Evolutionary conservation across 2,329 filamentous ascomycete genomes (phyloP).

Genomic region (Colletotrichum tropicale): DNA sequence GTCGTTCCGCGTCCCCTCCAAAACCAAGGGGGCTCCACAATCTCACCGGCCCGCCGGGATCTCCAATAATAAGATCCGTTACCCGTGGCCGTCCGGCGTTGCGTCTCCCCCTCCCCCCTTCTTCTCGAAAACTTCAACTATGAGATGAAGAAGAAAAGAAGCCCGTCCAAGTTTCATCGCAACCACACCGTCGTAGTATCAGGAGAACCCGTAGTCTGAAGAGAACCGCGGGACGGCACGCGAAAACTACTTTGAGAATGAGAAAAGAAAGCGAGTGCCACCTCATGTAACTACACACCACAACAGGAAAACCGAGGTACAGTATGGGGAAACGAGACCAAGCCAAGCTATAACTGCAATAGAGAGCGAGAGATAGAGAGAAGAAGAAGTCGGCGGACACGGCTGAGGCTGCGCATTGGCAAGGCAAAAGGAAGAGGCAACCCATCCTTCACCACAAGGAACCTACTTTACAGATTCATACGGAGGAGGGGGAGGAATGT

Average conservation of each 20-base stretch:
- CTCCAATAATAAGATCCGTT: slow-evolving; percentile 4
- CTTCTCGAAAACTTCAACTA: background rate
- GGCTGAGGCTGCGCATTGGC: background rate
- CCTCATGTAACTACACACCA: background rate
- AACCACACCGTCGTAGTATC: background rate
- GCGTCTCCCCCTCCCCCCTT: no score
- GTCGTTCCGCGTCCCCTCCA: background rate
- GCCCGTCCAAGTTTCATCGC: background rate
- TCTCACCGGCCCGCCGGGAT: background rate
- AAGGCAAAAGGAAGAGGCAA: background rate
- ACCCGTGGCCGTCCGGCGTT: background rate
- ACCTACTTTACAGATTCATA: background rate
- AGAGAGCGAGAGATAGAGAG: background rate
- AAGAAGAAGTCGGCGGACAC: background rate
- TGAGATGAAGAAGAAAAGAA: background rate
- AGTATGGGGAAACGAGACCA: no score
- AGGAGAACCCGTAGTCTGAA: background rate
- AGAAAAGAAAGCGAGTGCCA: background rate
- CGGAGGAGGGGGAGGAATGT: background rate
- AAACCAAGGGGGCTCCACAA: background rate
- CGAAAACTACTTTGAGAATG: background rate
- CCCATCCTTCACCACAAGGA: background rate
- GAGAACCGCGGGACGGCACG: background rate
- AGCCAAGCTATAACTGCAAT: background rate
- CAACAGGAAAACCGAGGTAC: background rate